Percentiles rank a stretch among this genome's conserved stretches.
phyloP scores from a whole-genome alignment of 129 eudicot species.

The Chrysanthemum makinoi region DNA sequence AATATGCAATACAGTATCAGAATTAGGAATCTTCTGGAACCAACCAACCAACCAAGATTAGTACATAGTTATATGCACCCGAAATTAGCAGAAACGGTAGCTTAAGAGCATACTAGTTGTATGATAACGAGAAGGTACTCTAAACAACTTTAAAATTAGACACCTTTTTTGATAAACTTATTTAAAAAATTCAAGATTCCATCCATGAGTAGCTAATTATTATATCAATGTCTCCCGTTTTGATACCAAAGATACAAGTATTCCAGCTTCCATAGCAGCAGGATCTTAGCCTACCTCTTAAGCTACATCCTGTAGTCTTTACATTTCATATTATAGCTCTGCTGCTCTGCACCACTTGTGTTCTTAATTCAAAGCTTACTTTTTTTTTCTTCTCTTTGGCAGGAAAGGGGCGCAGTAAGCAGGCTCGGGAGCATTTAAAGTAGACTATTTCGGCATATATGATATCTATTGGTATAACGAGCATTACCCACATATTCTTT shows the following conservation, averaged over 20 bases:
- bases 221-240: neutral
- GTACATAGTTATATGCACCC: neutral
- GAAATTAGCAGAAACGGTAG: neutral
- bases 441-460: slow-evolving; percentile 15
- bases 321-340: neutral
- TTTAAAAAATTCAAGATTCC: neutral
- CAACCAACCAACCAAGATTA: neutral
- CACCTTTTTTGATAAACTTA: neutral
- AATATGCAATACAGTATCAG: neutral
- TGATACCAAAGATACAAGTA: neutral
- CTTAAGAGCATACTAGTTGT: neutral
- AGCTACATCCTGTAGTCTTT: neutral
- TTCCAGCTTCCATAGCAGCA: neutral
- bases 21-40: neutral
- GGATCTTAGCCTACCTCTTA: too few relatives aligned
- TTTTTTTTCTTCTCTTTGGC: neutral
- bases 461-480: slow-evolving; percentile 13
- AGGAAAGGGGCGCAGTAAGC: slow-evolving; percentile 32
- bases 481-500: slow-evolving; percentile 19
- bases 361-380: slow-evolving; percentile 10
- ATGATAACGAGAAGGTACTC: neutral
- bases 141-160: neutral
- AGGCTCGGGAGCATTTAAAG: slow-evolving; percentile 37
- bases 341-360: neutral
- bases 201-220: neutral